Evolutionary conservation across 2,329 filamentous ascomycete species (phyloP), one percentile per base, ranked within the genome.

Genomic region (Sporothrix dimorphospora): DNA sequence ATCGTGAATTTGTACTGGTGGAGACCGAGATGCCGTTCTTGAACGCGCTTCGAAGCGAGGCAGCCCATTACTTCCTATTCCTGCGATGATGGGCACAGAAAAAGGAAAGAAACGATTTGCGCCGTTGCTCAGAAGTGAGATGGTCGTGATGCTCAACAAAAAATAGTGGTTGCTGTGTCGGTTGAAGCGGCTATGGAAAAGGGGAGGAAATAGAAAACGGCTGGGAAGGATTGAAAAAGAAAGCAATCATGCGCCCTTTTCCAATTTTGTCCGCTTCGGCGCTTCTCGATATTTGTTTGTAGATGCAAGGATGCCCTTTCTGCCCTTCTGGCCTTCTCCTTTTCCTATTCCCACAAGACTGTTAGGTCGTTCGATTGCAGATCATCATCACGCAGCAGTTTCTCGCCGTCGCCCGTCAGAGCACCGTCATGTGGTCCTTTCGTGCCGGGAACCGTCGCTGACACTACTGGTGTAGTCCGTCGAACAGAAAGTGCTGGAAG

Each of bases 21-120:
- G 38, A n/a, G n/a, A 8, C 7, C 7, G 53, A 42, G n/a, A 14
- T 45, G 38, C 59, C 38, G 38, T 63, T 42, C 3, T 19, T 27
- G 59, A 27, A 42, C 24, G 11, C 14, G 38, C n/a, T 45, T 27
- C n/a, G 38, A 65, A 65, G 38, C 38, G 59, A 66, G 63, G 63
- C 24, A 66, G 63, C 63, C 63, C 63, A 66, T 66, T 42, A 66
- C 49, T 66, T 19, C 45, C 63, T 49, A n/a, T 34, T 66, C 34
- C 63, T 38, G 65, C 9, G 30, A 8, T 8, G 34, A 53, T 11
- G 30, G 11, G 19, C 12, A n/a, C 19, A 30, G 30, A 69, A 69
- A 55, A 55, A 42, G 14, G 6, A 42, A 55, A 24, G 27, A 68
- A 11, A 12, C 19, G 30, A 19, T 34, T 61, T 21, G 55, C 55